A percentile compares a stretch with the other conserved stretches of the same genome.
Evolutionary conservation across 2,329 filamentous ascomycete species (phyloP).

Genomic region (Trichoderma asperellum): DNA sequence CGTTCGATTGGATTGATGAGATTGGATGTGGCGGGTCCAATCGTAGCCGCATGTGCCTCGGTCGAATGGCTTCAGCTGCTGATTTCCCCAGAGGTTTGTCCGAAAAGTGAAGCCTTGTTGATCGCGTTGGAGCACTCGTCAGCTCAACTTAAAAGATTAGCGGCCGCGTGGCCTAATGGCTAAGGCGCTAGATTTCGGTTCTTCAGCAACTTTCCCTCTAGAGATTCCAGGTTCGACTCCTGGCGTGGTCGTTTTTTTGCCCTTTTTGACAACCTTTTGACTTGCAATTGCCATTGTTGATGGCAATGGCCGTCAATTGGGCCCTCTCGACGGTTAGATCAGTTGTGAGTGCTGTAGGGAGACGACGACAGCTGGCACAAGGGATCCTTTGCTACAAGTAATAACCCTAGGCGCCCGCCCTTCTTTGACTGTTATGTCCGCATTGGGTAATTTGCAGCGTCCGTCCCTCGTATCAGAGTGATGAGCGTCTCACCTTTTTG

Average conservation of each 20-base stretch:
- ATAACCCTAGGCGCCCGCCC: background rate
- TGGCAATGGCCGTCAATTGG: background rate
- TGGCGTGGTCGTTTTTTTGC: slow-evolving; percentile 39
- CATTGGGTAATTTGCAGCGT: slow-evolving; percentile 15
- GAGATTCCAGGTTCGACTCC: slow-evolving; percentile 46
- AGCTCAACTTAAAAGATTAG: slow-evolving; percentile 9
- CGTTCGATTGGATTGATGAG: slow-evolving; percentile 14
- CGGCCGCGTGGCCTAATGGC: slow-evolving; percentile 45
- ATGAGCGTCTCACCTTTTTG: slow-evolving; percentile 19
- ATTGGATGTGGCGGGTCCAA: slow-evolving; percentile 17
- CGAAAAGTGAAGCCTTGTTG: slow-evolving; percentile 22
- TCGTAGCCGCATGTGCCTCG: slow-evolving; percentile 25
- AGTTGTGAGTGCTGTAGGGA: background rate
- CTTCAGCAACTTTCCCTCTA: slow-evolving; percentile 34
- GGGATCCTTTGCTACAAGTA: background rate
- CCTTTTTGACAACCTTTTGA: background rate
- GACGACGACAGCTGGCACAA: slow-evolving; percentile 2
- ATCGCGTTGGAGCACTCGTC: slow-evolving; percentile 9
- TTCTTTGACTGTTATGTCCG: slow-evolving; percentile 24
- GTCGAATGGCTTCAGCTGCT: slow-evolving; percentile 27
- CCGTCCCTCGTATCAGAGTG: slow-evolving; percentile 15
- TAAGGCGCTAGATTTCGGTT: slow-evolving; percentile 45
- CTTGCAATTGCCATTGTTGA: background rate
- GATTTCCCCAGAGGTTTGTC: slow-evolving; percentile 18
- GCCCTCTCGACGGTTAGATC: background rate